Evolutionary conservation across 805 yeast genomes (phyloP).

Genomic region (Candida tibetensis): DNA sequence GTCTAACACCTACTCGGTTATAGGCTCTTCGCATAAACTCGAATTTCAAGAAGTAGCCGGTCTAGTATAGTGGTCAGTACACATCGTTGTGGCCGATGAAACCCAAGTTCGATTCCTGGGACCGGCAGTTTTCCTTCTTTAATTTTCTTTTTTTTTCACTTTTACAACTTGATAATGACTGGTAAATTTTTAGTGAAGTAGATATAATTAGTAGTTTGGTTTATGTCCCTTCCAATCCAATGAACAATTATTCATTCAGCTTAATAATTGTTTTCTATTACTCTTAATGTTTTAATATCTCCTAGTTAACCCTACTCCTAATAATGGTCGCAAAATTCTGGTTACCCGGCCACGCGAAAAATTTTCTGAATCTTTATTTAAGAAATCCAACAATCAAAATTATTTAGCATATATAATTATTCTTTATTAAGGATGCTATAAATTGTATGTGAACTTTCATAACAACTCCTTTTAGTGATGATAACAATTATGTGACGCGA

Average conservation of each 20-base stretch:
- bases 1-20: too few relatives aligned
- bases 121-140: conserved; percentile 37
- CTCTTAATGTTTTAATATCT: too few relatives aligned
- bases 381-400: background rate
- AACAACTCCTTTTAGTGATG: conserved; percentile 18
- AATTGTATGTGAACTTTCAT: conserved; percentile 6
- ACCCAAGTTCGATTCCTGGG: conserved; percentile 54
- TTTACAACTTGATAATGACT: too few relatives aligned
- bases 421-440: background rate
- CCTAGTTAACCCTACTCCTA: too few relatives aligned
- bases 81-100: conserved; percentile 49
- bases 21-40: too few relatives aligned
- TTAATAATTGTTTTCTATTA: too few relatives aligned
- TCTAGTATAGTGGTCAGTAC: conserved; percentile 51
- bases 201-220: too few relatives aligned
- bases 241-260: too few relatives aligned
- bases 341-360: conserved; percentile 3
- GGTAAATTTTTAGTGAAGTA: too few relatives aligned
- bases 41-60: conserved; percentile 33
- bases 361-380: background rate
- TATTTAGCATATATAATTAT: too few relatives aligned
- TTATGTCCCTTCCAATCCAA: too few relatives aligned
- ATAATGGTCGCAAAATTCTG: too few relatives aligned
- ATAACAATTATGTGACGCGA: conserved; percentile 24
- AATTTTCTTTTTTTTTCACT: conserved; percentile 3